Conservation (phyloP, 768 basidiomycete species). For the Galerina sulciceps region DNA sequence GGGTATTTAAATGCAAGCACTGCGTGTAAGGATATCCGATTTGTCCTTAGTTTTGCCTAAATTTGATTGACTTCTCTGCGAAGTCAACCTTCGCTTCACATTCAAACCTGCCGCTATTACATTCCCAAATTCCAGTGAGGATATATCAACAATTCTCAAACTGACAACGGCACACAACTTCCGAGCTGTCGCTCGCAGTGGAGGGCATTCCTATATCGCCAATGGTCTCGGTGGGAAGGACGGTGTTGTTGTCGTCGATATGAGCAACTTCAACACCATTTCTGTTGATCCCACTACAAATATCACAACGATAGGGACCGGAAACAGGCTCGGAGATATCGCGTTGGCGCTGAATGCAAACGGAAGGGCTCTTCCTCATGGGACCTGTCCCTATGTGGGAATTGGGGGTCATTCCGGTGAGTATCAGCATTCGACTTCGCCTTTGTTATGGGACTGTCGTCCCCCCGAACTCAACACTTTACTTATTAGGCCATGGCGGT, state of each 20-base stretch:
- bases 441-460: not conserved
- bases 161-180: slow-evolving; percentile 28
- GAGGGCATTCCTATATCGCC: slow-evolving; percentile 51
- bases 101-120: slow-evolving; percentile 35
- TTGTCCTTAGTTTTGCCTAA: not conserved
- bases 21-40: slow-evolving; percentile 24
- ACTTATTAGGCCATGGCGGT: slow-evolving; percentile 25
- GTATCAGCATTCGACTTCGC: slow-evolving; percentile 1
- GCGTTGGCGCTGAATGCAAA: slow-evolving; percentile 37
- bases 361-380: slow-evolving; percentile 44
- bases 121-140: slow-evolving; percentile 28
- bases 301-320: slow-evolving; percentile 40
- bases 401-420: slow-evolving; percentile 49
- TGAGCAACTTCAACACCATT: slow-evolving; percentile 38
- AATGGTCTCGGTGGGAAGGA: slow-evolving; percentile 46
- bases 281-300: slow-evolving; percentile 30
- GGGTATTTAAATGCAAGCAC: slow-evolving; percentile 24
- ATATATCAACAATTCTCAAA: slow-evolving; percentile 32
- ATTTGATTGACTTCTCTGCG: not conserved
- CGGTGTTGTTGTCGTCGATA: slow-evolving; percentile 45
- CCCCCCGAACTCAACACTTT: not conserved
- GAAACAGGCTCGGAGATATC: slow-evolving; percentile 43
- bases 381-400: slow-evolving; percentile 50
- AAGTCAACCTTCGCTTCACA: slow-evolving; percentile 34
- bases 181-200: slow-evolving; percentile 42